Evolutionary conservation across 2,329 filamentous ascomycete species (phyloP), one percentile per base, ranked within the genome.

Genomic region (Diaporthe humulicola): DNA sequence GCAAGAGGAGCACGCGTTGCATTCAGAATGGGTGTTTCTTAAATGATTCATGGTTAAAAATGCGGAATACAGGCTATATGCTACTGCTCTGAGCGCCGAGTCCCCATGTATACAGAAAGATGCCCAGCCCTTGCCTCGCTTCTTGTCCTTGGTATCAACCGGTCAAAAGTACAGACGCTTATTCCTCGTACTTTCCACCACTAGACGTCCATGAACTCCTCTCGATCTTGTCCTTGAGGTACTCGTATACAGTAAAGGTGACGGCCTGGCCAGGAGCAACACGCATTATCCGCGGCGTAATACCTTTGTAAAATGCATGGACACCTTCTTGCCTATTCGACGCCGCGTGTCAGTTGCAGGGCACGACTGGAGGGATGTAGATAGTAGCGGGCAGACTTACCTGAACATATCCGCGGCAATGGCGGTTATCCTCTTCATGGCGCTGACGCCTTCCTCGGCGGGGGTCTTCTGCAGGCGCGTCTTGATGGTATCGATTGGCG

Each of bases 401-500:
- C 92, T 94, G 87, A 96, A 96, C 94, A 96, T 97, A 77, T 96
- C 93, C 73, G 86, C 89, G 70, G 94, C 92, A 79, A 99, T 99
- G 54, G 86, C 83, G 40, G 90, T 88, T 79, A 99, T 98, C 75
- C 97, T 89, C 74, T 90, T 90, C 79, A 97, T 84, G 17, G 97
- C 96, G 61, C 92, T 94, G 81, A 96, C 93, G 22, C 96, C 96
- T 7, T 92, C 90, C 84, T 94, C 90, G 4, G 94, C 95, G 0
- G 95, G 95, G 70, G 92, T 97, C 86, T 95, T 97, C 84, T 99
- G 97, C 83, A 99, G 86, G 69, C 97, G 89, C 56, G 97, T 99
- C 92, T 99, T 99, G 88, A 99, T 98, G 52, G 97, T 99, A 82
- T 99, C 97, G 82, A 99, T 98, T 30, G 97, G 97, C 38, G 97